phyloP scores from a whole-genome alignment of 805 yeast species.

The Ogataea corticis region DNA sequence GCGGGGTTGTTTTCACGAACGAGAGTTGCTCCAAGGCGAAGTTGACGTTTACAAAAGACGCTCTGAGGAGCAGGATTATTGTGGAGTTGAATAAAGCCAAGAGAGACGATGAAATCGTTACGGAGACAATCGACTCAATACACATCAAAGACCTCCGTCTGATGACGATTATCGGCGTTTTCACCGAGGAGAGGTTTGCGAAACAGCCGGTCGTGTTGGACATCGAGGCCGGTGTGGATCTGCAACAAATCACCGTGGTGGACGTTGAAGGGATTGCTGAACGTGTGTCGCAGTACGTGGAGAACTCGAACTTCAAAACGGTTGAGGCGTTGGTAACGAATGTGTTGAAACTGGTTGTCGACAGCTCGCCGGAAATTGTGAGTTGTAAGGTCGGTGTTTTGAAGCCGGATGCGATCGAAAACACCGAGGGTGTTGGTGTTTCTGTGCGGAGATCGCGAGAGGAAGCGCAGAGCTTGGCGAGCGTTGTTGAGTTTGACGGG shows the following conservation, averaged over 20 bases:
- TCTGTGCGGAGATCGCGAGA: slow-evolving; percentile 52
- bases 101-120: neutral
- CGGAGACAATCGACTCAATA: slow-evolving; percentile 20
- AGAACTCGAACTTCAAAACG: slow-evolving; percentile 79
- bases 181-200: slow-evolving; percentile 82
- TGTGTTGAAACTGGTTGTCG: slow-evolving; percentile 46
- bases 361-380: slow-evolving; percentile 8
- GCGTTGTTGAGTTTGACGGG: slow-evolving; percentile 25
- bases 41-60: slow-evolving; percentile 14
- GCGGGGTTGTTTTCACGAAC: slow-evolving; percentile 20
- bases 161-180: slow-evolving; percentile 87
- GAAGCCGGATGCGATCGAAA: slow-evolving; percentile 87
- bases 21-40: slow-evolving; percentile 20
- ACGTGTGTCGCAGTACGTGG: slow-evolving; percentile 60
- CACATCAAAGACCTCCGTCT: slow-evolving; percentile 54
- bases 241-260: slow-evolving; percentile 24
- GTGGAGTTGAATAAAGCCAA: slow-evolving; percentile 13
- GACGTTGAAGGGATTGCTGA: slow-evolving; percentile 46
- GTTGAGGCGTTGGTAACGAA: slow-evolving; percentile 87
- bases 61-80: slow-evolving; percentile 8
- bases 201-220: slow-evolving; percentile 74
- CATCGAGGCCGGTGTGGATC: slow-evolving; percentile 43
- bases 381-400: slow-evolving; percentile 59
- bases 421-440: slow-evolving; percentile 90
- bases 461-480: slow-evolving; percentile 34